Conservation (phyloP, 352 stramenopile genomes). For the Plasmopara muralis region DNA sequence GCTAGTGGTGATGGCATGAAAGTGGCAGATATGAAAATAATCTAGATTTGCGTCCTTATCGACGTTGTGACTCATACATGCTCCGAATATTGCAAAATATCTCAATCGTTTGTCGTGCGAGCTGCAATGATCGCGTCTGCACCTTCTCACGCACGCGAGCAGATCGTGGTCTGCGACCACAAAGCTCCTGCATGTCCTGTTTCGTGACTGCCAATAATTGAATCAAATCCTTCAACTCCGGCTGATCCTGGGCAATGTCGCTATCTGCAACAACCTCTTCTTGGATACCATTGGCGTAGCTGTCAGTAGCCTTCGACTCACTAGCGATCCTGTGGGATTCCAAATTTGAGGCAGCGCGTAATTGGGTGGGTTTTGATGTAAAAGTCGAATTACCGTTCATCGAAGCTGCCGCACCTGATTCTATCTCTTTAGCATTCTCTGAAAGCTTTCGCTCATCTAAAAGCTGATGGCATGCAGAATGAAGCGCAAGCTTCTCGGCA, state of each 20-base stretch:
- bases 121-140: constrained; percentile 50
- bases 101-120: constrained; percentile 51
- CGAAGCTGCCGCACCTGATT: not conserved
- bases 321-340: not conserved
- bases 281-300: not conserved
- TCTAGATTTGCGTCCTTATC: constrained; percentile 9
- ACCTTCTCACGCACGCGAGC: constrained; percentile 64
- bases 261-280: constrained; percentile 5
- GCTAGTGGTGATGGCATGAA: too few relatives aligned
- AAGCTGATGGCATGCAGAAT: constrained; percentile 37
- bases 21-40: too few relatives aligned
- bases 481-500: constrained; percentile 36
- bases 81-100: constrained; percentile 54
- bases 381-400: not conserved
- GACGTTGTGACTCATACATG: constrained; percentile 31
- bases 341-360: not conserved
- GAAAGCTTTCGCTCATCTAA: constrained; percentile 17
- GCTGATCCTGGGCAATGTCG: constrained; percentile 14
- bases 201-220: constrained; percentile 56
- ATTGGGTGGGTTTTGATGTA: not conserved
- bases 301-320: not conserved
- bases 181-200: constrained; percentile 38
- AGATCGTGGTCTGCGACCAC: constrained; percentile 44
- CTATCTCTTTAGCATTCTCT: not conserved
- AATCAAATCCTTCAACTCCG: constrained; percentile 52